Evolutionary conservation across 805 yeast genomes (phyloP), one percentile per base, ranked within the genome.

Genomic region (Cyberlindnera amylophila): DNA sequence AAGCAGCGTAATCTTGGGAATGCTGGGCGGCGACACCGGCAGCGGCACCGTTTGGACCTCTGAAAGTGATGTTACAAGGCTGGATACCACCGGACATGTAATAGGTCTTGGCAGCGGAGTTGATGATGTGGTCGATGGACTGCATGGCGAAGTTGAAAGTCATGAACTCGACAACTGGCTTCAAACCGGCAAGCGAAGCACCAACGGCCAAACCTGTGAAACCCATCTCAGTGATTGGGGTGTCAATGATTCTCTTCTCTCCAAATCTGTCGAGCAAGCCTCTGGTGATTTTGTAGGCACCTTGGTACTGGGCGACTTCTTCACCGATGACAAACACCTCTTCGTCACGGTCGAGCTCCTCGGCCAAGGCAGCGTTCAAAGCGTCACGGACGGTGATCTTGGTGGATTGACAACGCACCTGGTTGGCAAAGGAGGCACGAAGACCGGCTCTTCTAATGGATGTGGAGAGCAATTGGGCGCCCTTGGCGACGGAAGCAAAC

Each of bases 1-100:
- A 93, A 41, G 96, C 89, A 43, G 96, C 77, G 68, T 81, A 93
- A 72, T 89, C 95, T 73, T 93, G 99, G 21, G 99, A 93, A 73
- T 93, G 99, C 72, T 93, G 99, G 46, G 99, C 99, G 58, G 80
- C 99, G 57, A 93, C 99, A 79, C 98, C 98, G 38, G 97, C 97
- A 56, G 99, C 96, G 38, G 99, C 96, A 70, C 99, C 99, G 69
- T 93, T 93, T 49, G 99, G 98, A 61, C 99, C 99, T 72, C 99
- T 84, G 77, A 93, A 93, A 42, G 96, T 90, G 63, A 91, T 87
- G 71, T 87, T 90, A 76, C 97, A 90, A 50, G 91, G 91, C 71
- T 90, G 96, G 51, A 82, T 86, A 75, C 99, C 99, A 67, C 99
- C 99, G 51, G 96, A 87, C 99, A 93, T 93, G 75, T 93, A 93